Conservation (phyloP, 306 rosid species). For the Purshia tridentata region DNA sequence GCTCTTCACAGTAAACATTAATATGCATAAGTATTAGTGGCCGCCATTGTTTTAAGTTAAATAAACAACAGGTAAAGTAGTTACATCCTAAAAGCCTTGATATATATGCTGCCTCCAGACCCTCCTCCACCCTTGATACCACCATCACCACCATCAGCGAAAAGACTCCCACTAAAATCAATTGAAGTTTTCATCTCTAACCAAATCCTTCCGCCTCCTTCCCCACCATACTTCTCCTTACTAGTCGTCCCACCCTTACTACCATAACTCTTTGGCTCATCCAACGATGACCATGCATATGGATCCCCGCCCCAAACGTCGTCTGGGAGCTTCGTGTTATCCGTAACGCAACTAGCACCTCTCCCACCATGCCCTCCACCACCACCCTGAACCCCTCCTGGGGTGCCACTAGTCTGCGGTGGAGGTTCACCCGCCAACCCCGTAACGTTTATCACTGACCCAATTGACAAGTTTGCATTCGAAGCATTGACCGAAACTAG, state of each 20-base stretch:
- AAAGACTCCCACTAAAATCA: constrained; percentile 55
- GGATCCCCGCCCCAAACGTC: constrained; percentile 99
- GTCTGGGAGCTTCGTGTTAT: constrained; percentile 83
- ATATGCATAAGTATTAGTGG: constrained; percentile 7
- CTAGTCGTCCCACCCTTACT: constrained; percentile 87
- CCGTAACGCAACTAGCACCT: constrained; percentile 85
- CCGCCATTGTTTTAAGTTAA: not conserved
- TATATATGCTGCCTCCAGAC: constrained; percentile 89
- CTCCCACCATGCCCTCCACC: constrained; percentile 98
- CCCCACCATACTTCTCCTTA: constrained; percentile 81
- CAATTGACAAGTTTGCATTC: constrained; percentile 37
- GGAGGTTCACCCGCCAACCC: constrained; percentile 85
- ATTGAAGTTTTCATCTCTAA: constrained; percentile 40
- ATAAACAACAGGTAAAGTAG: constrained; percentile 20
- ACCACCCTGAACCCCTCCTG: constrained; percentile 78
- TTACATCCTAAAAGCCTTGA: constrained; percentile 75
- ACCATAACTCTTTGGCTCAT: constrained; percentile 75
- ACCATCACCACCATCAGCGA: constrained; percentile 84
- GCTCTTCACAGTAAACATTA: constrained; percentile 41
- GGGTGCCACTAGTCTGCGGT: constrained; percentile 80
- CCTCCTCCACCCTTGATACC: constrained; percentile 96
- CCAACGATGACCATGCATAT: constrained; percentile 71
- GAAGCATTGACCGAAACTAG: constrained; percentile 35
- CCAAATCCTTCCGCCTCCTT: constrained; percentile 87
- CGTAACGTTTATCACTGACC: constrained; percentile 52